Conservation (phyloP, 2,329 filamentous ascomycete species). For the Cucurbitaria berberidis region DNA sequence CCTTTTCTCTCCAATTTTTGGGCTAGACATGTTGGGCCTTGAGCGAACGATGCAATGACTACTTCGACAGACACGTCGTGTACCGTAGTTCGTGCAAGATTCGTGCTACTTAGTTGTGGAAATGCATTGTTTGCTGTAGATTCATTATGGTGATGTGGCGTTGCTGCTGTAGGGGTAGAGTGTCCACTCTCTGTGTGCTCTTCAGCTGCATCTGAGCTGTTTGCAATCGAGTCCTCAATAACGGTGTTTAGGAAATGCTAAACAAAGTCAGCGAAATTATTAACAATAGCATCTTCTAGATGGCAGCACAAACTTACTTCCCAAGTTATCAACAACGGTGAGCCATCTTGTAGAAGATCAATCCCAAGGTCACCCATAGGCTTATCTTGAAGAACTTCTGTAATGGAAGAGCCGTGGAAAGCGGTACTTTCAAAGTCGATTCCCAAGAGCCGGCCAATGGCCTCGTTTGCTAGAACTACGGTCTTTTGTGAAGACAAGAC, state of each 20-base stretch:
- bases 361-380: conserved; percentile 73
- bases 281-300: neutral
- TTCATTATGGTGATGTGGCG: conserved; percentile 6
- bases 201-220: conserved; percentile 16
- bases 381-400: conserved; percentile 69
- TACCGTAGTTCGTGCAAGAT: conserved; percentile 49
- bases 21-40: conserved; percentile 12
- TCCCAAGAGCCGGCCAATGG: conserved; percentile 72
- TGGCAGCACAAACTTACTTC: conserved; percentile 50
- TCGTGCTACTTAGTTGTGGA: conserved; percentile 41
- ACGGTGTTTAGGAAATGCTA: conserved; percentile 54
- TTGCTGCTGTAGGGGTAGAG: conserved; percentile 37
- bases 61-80: conserved; percentile 73
- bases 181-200: conserved; percentile 29
- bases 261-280: conserved; percentile 13
- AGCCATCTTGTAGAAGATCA: conserved; percentile 73
- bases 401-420: conserved; percentile 53
- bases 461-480: conserved; percentile 75
- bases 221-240: conserved; percentile 44
- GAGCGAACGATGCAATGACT: conserved; percentile 59
- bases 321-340: conserved; percentile 59
- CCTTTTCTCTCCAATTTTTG: conserved; percentile 21
- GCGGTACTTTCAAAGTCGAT: conserved; percentile 56
- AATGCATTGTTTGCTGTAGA: conserved; percentile 16
- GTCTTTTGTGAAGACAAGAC: conserved; percentile 73